Conservation (phyloP, 352 stramenopile species). For the Pythium myriotylum region DNA sequence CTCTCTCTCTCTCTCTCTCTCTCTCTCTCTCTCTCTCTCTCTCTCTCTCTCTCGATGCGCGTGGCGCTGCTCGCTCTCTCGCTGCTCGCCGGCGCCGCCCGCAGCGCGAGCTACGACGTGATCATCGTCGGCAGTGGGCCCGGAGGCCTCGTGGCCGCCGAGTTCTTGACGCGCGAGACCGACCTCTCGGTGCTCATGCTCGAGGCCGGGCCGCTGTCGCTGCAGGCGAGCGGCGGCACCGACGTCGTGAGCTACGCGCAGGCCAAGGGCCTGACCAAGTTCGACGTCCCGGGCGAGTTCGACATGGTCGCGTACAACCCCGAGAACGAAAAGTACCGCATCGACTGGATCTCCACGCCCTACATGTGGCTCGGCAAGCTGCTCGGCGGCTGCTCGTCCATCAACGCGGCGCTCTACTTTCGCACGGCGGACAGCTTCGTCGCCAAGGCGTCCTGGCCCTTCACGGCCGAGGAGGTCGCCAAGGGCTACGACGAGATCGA, state of each 20-base stretch:
- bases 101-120: constrained; percentile 44
- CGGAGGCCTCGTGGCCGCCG: constrained; percentile 55
- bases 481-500: constrained; percentile 59
- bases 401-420: constrained; percentile 87
- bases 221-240: constrained; percentile 44
- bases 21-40: no score
- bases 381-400: constrained; percentile 75
- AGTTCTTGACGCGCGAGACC: constrained; percentile 55
- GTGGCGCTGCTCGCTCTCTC: not conserved
- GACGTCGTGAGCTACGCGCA: constrained; percentile 47
- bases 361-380: constrained; percentile 74
- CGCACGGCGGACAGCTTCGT: constrained; percentile 53
- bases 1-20: no score
- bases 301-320: constrained; percentile 35
- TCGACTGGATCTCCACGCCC: constrained; percentile 45
- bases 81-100: constrained; percentile 2
- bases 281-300: constrained; percentile 74
- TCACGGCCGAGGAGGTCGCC: constrained; percentile 61
- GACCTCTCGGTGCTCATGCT: constrained; percentile 53
- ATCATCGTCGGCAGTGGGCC: constrained; percentile 62
- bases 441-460: constrained; percentile 44
- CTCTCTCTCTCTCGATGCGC: not conserved
- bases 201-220: constrained; percentile 50
- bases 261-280: constrained; percentile 47
- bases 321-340: constrained; percentile 46